Conservation (phyloP, 2,329 filamentous ascomycete species). For the Colletotrichum spinosum region DNA sequence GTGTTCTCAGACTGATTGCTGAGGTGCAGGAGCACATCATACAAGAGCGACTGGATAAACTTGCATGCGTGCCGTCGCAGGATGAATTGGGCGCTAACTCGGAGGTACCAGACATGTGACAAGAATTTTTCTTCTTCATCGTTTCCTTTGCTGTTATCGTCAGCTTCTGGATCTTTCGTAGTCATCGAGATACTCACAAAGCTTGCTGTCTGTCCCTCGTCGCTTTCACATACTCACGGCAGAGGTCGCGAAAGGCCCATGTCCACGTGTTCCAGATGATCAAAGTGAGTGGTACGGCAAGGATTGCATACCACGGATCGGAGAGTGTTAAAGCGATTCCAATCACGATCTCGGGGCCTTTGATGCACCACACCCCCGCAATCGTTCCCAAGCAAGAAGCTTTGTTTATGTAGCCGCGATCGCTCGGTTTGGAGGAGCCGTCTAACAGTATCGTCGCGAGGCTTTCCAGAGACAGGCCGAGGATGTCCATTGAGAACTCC, state of each 20-base stretch:
- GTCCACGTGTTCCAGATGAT: not conserved
- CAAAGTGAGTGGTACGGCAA: not conserved
- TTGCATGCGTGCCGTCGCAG: not conserved
- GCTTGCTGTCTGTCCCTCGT: conserved; percentile 5
- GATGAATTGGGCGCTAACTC: not conserved
- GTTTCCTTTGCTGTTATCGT: conserved; percentile 1
- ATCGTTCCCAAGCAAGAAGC: conserved; percentile 8
- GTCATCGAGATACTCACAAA: conserved; percentile 1
- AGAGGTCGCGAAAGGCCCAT: conserved; percentile 2
- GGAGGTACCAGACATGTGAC: not conserved
- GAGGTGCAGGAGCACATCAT: not conserved
- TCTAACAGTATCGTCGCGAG: not conserved
- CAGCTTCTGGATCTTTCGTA: not conserved
- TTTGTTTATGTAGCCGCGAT: conserved; percentile 1
- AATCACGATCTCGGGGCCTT: not conserved
- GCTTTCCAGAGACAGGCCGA: not conserved
- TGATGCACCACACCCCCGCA: not conserved
- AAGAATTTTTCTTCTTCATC: not conserved
- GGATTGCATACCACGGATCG: not conserved
- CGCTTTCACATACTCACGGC: not conserved
- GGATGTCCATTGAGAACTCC: not conserved
- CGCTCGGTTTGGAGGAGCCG: not conserved
- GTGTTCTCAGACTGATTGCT: conserved; percentile 9
- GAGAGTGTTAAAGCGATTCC: conserved; percentile 1
- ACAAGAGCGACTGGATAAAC: conserved; percentile 3